A percentile compares a stretch with the other conserved stretches of the same genome.
Evolutionary conservation across 495 filamentous ascomycete species (phyloP).

Genomic region (Xylaria bambusicola): DNA sequence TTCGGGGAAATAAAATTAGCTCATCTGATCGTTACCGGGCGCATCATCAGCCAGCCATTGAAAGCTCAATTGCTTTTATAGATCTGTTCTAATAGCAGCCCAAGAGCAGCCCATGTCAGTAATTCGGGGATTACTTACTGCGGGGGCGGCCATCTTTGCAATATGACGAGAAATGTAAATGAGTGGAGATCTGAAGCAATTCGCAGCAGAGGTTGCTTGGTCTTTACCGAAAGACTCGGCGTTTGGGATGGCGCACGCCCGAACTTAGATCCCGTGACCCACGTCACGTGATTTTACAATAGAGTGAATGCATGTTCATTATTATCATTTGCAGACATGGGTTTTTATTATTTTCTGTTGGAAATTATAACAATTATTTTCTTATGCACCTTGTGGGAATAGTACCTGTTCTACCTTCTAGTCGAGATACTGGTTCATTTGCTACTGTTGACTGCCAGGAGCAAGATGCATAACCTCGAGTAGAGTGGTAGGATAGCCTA

Average conservation of each 20-base stretch:
- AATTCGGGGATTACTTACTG: slow-evolving; percentile 64
- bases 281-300: slow-evolving; percentile 25
- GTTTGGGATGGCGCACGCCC: slow-evolving; percentile 5
- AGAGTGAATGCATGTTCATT: not conserved
- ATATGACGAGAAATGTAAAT: slow-evolving; percentile 46
- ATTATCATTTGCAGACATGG: not conserved
- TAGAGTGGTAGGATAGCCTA: not conserved
- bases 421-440: not conserved
- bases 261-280: slow-evolving; percentile 23
- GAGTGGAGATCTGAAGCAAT: slow-evolving; percentile 47
- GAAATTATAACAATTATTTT: too few species aligned
- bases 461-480: not conserved
- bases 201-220: slow-evolving; percentile 36
- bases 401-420: too few species aligned
- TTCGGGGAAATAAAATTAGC: slow-evolving; percentile 47
- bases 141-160: slow-evolving; percentile 83
- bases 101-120: not conserved
- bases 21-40: slow-evolving; percentile 31
- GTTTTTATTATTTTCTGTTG: too few species aligned
- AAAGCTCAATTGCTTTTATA: slow-evolving; percentile 1
- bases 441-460: not conserved
- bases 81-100: not conserved
- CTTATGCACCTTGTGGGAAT: too few species aligned
- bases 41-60: slow-evolving; percentile 19
- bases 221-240: slow-evolving; percentile 34